Conservation (phyloP, 2,329 filamentous ascomycete species). For the Cladosporium sp. region DNA sequence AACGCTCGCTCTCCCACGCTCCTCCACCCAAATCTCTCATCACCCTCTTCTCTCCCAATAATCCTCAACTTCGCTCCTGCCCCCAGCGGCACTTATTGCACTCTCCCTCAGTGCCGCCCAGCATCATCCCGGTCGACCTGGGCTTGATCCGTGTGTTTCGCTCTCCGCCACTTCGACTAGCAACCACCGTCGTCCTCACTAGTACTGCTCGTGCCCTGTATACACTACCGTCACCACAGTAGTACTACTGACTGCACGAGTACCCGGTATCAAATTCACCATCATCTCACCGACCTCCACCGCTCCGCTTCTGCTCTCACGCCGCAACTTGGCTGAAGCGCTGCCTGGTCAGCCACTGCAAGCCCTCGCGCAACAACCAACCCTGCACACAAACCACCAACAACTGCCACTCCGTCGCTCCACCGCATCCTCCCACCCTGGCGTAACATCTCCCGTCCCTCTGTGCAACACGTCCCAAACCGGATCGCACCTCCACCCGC, state of each 20-base stretch:
- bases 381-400: background rate
- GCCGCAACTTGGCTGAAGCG: background rate
- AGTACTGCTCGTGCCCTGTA: background rate
- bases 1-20: too few relatives aligned
- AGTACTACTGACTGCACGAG: too few relatives aligned
- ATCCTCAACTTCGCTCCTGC: too few relatives aligned
- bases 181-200: background rate
- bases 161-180: background rate
- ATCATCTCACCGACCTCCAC: background rate
- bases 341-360: background rate
- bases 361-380: slow-evolving; percentile 3
- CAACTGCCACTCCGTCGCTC: background rate
- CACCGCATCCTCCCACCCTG: slow-evolving; percentile 8
- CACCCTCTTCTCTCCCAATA: too few relatives aligned
- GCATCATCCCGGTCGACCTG: too few relatives aligned
- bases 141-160: too few relatives aligned
- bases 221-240: background rate
- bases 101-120: too few relatives aligned
- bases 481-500: background rate
- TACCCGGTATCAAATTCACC: too few relatives aligned
- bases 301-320: background rate
- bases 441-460: background rate
- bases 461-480: slow-evolving; percentile 3
- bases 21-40: too few relatives aligned
- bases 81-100: too few relatives aligned